Percentiles rank a stretch among this genome's conserved stretches.
These are phyloP conservation scores for Rubia occidens DNA, from an alignment of 305 asterid genomes.

Conservation along the genomic window DNA sequence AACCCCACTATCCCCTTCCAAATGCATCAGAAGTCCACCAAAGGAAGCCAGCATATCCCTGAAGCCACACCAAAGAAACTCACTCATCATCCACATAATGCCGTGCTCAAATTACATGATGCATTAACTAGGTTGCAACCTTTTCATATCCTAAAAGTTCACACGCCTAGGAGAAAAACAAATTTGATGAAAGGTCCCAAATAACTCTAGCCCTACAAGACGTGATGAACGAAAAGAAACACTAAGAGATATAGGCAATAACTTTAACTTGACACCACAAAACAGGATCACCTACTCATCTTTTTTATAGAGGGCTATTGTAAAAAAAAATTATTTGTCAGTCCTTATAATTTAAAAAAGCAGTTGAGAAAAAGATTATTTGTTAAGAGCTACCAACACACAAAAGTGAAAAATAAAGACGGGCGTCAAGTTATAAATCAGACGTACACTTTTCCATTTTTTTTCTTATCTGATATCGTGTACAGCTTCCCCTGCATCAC, in stretches of 20 bases:
- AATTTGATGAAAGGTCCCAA: background rate
- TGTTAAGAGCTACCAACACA: background rate
- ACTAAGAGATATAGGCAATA: background rate
- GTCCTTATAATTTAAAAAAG: background rate
- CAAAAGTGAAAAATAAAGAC: background rate
- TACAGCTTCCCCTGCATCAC: slow-evolving; percentile 90
- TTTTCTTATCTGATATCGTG: slow-evolving; percentile 62
- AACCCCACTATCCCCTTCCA: slow-evolving; percentile 74
- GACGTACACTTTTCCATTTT: slow-evolving; percentile 64
- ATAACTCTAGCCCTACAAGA: background rate
- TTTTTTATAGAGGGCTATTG: background rate
- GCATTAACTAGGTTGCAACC: background rate
- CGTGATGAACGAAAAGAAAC: background rate
- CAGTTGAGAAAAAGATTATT: background rate
- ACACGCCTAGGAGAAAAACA: background rate
- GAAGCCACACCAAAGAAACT: slow-evolving; percentile 20
- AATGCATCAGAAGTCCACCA: slow-evolving; percentile 87
- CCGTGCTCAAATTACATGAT: background rate
- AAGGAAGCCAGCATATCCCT: slow-evolving; percentile 83
- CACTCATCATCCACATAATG: background rate
- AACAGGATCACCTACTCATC: background rate
- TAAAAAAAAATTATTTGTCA: background rate
- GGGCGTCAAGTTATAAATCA: background rate
- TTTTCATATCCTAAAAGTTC: background rate
- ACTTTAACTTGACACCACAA: background rate